Base-by-base conservation (phyloP, 2,329 filamentous ascomycete species). In the Sarocladium brachiariae region DNA sequence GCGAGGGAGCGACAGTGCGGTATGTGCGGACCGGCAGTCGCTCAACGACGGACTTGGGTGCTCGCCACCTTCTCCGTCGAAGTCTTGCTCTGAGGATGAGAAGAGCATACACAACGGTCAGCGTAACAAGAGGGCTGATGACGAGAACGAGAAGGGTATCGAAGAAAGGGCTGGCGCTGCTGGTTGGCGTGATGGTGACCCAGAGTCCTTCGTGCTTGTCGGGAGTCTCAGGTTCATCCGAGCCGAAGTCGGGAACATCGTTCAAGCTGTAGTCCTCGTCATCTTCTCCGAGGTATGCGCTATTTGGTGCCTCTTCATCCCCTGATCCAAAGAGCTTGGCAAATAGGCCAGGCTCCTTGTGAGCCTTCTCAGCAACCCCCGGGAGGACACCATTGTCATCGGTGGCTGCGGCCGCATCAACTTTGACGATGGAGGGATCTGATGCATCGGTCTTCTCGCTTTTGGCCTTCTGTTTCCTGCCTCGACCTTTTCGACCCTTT, bases 121-220 rank as follows among this genome's bases (percentile, higher is more conserved):
- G 70, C 1, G 93, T 97, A 49, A 97, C 84, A 13, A 99, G 70
- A 7, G 93, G 93, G 61, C 91, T 96, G 50, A 97, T 84, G 27
- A 99, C 90, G n/a, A 99, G 75, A 8, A 99, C 90, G n/a, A 97
- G 75, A 2, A 99, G 77, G 0, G 92, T 97, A 64, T 99, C 93
- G 58, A 97, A 91, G 71, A 99, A 96, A 0, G 93, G 91, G 58
- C 86, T 95, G 4, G 87, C 86, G 55, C 89, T 92, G 66, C 83
- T 92, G 0, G 90, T 91, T 1, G 91, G 93, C 1, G 89, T 93
- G 51, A 99, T 81, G 7, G 93, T 96, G n/a, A 99, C 89, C 90
- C 90, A 97, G 4, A 99, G 78, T 2, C 90, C 92, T 59, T 93
- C 84, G 33, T 75, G 69, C 14, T 55, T 66, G 24, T 70, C 58